A percentile compares a stretch with the other conserved stretches of the same genome.
Evolutionary conservation across 768 basidiomycete genomes (phyloP).

Genomic region (Amanita pallidorosea): DNA sequence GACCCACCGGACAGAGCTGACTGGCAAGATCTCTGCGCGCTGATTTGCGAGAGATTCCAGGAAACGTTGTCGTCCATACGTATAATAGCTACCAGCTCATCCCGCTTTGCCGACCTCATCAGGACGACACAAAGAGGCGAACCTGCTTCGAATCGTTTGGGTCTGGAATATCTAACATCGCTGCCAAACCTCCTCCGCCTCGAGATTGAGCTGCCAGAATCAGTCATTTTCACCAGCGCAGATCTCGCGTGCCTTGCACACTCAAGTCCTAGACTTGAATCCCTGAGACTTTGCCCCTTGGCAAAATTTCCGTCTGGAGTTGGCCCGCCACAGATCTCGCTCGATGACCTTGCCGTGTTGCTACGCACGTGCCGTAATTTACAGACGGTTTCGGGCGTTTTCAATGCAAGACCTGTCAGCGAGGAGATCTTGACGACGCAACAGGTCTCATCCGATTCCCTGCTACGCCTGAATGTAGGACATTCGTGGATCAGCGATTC

Average conservation of each 20-base stretch:
- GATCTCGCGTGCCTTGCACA: constrained; percentile 51
- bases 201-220: constrained; percentile 73
- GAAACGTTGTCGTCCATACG: constrained; percentile 48
- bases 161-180: constrained; percentile 44
- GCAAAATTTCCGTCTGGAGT: constrained; percentile 49
- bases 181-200: constrained; percentile 50
- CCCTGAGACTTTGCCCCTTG: constrained; percentile 55
- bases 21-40: constrained; percentile 60
- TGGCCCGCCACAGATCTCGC: constrained; percentile 44
- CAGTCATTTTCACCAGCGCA: constrained; percentile 48
- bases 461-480: constrained; percentile 64
- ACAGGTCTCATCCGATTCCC: constrained; percentile 48
- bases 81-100: constrained; percentile 55
- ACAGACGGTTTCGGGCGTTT: constrained; percentile 54
- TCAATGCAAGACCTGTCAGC: constrained; percentile 42
- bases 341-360: constrained; percentile 54
- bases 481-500: constrained; percentile 65
- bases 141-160: constrained; percentile 46
- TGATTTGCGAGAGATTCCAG: constrained; percentile 55
- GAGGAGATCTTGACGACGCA: constrained; percentile 34
- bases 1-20: constrained; percentile 67
- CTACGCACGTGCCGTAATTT: constrained; percentile 47
- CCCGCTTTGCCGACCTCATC: constrained; percentile 74
- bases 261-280: constrained; percentile 59
- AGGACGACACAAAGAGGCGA: constrained; percentile 65